phyloP scores from a whole-genome alignment of 768 basidiomycete genomes.

The Rhodotorula toruloides region DNA sequence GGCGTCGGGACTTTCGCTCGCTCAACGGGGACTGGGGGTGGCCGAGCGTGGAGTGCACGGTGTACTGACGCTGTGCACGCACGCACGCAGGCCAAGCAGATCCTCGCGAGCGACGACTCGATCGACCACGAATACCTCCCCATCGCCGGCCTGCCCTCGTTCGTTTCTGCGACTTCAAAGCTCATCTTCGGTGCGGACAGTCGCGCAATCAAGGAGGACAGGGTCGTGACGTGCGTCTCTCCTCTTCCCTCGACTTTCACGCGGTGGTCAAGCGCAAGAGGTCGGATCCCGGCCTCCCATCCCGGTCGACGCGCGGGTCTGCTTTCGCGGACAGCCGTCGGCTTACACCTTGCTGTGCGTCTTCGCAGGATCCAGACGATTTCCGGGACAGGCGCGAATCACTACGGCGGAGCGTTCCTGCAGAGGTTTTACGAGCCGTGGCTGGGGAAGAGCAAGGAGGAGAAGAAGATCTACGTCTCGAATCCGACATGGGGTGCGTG shows the following conservation, averaged over 20 bases:
- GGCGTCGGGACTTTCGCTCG: no score
- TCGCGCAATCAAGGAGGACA: slow-evolving; percentile 58
- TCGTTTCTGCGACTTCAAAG: slow-evolving; percentile 78
- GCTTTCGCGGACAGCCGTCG: no score
- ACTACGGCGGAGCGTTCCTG: slow-evolving; percentile 89
- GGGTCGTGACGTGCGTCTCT: slow-evolving; percentile 57
- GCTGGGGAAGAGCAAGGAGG: slow-evolving; percentile 46
- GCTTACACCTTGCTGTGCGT: no score
- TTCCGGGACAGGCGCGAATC: slow-evolving; percentile 94
- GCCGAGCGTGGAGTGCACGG: neutral
- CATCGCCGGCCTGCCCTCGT: slow-evolving; percentile 81
- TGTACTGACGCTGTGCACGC: neutral
- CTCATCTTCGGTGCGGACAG: slow-evolving; percentile 86
- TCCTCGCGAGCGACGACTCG: slow-evolving; percentile 56
- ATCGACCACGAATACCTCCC: slow-evolving; percentile 51
- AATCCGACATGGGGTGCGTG: slow-evolving; percentile 89
- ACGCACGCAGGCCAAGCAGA: slow-evolving; percentile 60
- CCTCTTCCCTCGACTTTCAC: neutral
- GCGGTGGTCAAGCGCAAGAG: neutral
- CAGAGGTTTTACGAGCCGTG: slow-evolving; percentile 71
- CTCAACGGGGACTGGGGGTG: no score
- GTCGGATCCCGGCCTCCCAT: no score
- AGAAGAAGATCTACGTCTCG: slow-evolving; percentile 73
- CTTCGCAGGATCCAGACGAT: slow-evolving; percentile 77
- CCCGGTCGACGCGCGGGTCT: no score